A percentile compares a stretch with the other conserved stretches of the same genome.
Evolutionary conservation across 345 rosid species (phyloP).

Genomic region (Syzygium oleosum): DNA sequence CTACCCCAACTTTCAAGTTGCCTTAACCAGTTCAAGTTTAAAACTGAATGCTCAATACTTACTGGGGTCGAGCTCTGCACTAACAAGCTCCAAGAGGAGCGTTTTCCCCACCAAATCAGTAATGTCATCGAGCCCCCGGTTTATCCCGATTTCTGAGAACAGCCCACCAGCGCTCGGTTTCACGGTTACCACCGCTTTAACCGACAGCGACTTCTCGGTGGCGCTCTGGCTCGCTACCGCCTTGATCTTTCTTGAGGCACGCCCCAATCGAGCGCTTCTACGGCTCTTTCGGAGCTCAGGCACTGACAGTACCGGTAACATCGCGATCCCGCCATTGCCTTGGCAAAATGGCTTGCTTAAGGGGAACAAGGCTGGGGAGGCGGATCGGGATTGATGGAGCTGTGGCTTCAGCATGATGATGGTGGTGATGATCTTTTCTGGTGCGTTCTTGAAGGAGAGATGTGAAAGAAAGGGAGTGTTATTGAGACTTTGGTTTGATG

Average conservation of each 20-base stretch:
- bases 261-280: not conserved
- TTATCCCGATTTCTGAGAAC: slow-evolving; percentile 15
- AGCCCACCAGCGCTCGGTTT: slow-evolving; percentile 16
- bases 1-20: not conserved
- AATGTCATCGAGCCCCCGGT: slow-evolving; percentile 27
- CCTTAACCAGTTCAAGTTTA: not conserved
- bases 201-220: not conserved
- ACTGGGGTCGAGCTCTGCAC: slow-evolving; percentile 43
- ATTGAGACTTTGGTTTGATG: not conserved
- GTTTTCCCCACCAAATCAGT: slow-evolving; percentile 41
- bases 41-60: slow-evolving; percentile 5
- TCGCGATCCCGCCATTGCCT: slow-evolving; percentile 5
- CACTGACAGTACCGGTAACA: not conserved
- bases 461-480: not conserved
- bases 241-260: not conserved
- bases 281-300: not conserved
- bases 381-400: not conserved
- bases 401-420: slow-evolving; percentile 26
- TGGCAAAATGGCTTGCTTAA: slow-evolving; percentile 18
- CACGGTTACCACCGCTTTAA: slow-evolving; percentile 31
- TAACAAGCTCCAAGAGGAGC: slow-evolving; percentile 49
- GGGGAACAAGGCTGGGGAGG: not conserved
- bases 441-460: not conserved
- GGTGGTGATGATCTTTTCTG: not conserved
- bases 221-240: not conserved